Evolutionary conservation across 192 early-diverging fungal genomes (phyloP).

Genomic region (Podila epicladia): DNA sequence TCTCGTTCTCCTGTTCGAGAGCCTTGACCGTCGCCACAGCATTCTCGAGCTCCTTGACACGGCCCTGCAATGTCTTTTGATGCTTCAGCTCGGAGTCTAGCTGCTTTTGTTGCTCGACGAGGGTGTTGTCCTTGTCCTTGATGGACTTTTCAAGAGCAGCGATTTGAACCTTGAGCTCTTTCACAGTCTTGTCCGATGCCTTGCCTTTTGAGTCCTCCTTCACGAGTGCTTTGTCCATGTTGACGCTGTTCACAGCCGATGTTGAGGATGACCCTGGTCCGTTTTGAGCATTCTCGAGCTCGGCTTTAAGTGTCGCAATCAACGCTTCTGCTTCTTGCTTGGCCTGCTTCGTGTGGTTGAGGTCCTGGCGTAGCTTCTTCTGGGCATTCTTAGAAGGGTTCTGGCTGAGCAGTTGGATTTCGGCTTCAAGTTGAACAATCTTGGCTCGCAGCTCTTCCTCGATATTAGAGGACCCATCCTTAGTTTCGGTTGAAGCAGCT

Average conservation of each 20-base stretch:
- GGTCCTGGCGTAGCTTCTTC: slow-evolving; percentile 44
- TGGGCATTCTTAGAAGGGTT: slow-evolving; percentile 42
- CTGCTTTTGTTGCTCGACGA: slow-evolving; percentile 11
- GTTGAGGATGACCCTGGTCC: background rate
- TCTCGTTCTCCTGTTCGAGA: slow-evolving; percentile 19
- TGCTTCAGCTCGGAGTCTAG: slow-evolving; percentile 15
- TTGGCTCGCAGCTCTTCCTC: slow-evolving; percentile 26
- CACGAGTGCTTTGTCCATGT: background rate
- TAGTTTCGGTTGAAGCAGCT: background rate
- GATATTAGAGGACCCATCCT: background rate
- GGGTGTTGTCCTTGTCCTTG: slow-evolving; percentile 10
- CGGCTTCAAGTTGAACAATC: slow-evolving; percentile 26
- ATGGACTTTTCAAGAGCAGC: slow-evolving; percentile 16
- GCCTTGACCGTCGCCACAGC: background rate
- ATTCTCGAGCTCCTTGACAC: slow-evolving; percentile 25
- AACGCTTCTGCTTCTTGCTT: slow-evolving; percentile 45
- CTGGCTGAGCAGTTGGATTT: slow-evolving; percentile 23
- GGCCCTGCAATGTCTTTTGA: slow-evolving; percentile 14
- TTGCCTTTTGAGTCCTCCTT: too few relatives aligned
- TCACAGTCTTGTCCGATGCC: background rate
- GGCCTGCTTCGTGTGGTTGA: slow-evolving; percentile 45
- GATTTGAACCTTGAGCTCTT: slow-evolving; percentile 18
- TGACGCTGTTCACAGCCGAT: background rate
- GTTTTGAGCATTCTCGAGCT: slow-evolving; percentile 33
- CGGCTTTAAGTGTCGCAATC: slow-evolving; percentile 16